phyloP scores from a whole-genome alignment of 306 rosid genomes.

The Begonia masoniana region DNA sequence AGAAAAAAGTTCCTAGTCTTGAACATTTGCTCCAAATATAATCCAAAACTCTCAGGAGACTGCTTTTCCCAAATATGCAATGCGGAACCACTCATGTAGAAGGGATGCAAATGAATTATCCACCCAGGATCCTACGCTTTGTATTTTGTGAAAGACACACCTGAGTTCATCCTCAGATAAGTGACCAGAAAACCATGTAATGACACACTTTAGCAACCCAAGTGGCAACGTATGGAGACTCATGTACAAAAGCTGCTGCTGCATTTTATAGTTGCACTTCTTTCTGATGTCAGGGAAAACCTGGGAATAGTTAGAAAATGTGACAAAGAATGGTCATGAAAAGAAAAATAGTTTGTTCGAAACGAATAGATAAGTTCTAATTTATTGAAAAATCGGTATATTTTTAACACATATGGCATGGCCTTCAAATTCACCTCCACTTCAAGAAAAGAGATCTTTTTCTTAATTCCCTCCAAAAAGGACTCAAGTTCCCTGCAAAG shows the following conservation, averaged over 20 bases:
- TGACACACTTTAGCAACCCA: constrained; percentile 63
- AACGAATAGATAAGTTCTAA: neutral
- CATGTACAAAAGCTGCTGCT: constrained; percentile 53
- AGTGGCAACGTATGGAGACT: constrained; percentile 82
- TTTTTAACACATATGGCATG: neutral
- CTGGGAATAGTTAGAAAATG: constrained; percentile 26
- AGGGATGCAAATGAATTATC: constrained; percentile 50
- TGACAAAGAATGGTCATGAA: neutral
- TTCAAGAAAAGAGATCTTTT: constrained; percentile 60
- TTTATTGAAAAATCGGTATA: neutral
- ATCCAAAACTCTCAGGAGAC: constrained; percentile 47
- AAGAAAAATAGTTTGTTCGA: neutral
- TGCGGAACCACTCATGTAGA: constrained; percentile 65
- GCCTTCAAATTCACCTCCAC: constrained; percentile 31
- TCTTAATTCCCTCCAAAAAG: constrained; percentile 39
- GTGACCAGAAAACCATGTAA: constrained; percentile 76
- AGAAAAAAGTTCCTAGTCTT: constrained; percentile 40
- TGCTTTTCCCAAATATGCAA: constrained; percentile 74
- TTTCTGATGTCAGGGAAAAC: constrained; percentile 54
- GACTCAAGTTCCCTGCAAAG: constrained; percentile 55
- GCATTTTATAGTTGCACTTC: constrained; percentile 42
- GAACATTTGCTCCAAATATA: constrained; percentile 53
- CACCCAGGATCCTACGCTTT: constrained; percentile 25
- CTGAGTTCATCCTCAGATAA: constrained; percentile 61
- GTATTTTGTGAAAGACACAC: constrained; percentile 34